These are phyloP conservation scores for Aspergillus bridgeri DNA, from an alignment of 495 filamentous ascomycete genomes.

Conservation along the genomic window DNA sequence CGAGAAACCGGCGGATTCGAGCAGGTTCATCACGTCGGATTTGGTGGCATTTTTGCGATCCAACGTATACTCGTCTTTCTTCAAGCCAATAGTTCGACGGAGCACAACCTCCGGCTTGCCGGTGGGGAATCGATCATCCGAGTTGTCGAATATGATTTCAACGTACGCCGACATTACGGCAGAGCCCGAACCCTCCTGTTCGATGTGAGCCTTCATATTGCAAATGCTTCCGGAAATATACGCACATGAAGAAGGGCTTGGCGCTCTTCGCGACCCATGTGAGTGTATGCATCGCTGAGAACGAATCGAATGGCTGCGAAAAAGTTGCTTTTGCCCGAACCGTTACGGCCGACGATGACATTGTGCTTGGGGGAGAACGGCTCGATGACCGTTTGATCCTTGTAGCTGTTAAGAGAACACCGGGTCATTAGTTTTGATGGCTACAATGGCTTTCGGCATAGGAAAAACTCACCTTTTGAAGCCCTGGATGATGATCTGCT, in stretches of 20 bases:
- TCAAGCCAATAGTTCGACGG: slow-evolving; percentile 88
- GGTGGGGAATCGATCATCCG: slow-evolving; percentile 91
- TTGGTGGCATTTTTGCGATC: slow-evolving; percentile 96
- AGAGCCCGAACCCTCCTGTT: slow-evolving; percentile 85
- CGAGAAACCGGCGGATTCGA: slow-evolving; percentile 95
- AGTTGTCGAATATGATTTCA: slow-evolving; percentile 98
- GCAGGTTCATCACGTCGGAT: slow-evolving; percentile 88
- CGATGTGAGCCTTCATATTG: slow-evolving; percentile 20
- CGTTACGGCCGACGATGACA: slow-evolving; percentile 98
- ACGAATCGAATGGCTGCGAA: slow-evolving; percentile 99
- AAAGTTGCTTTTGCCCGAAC: slow-evolving; percentile 99
- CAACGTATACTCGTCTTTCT: slow-evolving; percentile 98
- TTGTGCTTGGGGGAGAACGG: slow-evolving; percentile 98
- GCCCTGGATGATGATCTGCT: slow-evolving; percentile 99
- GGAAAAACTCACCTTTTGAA: slow-evolving; percentile 80
- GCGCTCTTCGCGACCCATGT: slow-evolving; percentile 94
- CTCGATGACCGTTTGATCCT: slow-evolving; percentile 97
- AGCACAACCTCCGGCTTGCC: slow-evolving; percentile 87
- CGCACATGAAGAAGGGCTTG: slow-evolving; percentile 83
- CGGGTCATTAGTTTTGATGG: neutral
- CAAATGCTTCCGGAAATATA: neutral
- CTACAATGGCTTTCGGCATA: neutral
- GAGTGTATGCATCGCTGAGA: slow-evolving; percentile 94
- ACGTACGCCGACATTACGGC: slow-evolving; percentile 99
- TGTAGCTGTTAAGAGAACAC: slow-evolving; percentile 66